Evolutionary conservation across 192 early-diverging fungal species (phyloP), one percentile per base, ranked within the genome.

Genomic region (Coemansia sp.): DNA sequence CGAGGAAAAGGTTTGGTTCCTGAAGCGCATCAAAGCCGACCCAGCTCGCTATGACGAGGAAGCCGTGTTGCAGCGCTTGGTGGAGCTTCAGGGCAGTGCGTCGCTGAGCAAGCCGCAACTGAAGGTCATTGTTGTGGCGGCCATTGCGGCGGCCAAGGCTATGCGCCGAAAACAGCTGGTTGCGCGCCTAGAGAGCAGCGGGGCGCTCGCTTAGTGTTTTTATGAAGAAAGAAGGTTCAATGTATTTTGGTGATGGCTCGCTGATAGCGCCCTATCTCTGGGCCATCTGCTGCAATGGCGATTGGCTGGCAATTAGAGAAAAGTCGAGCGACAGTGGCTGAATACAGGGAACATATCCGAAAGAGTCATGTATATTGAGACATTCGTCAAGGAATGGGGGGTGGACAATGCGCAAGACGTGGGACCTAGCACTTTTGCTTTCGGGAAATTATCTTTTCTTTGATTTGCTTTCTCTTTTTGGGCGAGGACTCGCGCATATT

Each of bases 101-200:
- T 20, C 59, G 37, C 34, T 78, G 65, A 50, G 66, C 37, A 66
- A 60, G 50, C 62, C 75, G n/a, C 80, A 83, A 48, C 72, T 77
- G 41, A 77, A 77, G 34, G 41, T 78, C 39, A 78, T 83, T 31
- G 67, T 78, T 33, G 63, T 50, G 7, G 66, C 72, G 0, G 80
- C 80, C 0, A 62, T 59, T 10, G 48, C 56, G 0, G 69, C 76
- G 0, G 80, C 80, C 50, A 83, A 78, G 55, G 70, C 80, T 10
- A 77, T 83, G 80, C 75, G 72, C 28, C 68, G 72, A 21, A 83
- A 83, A 60, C 75, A 77, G 68, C 66, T 77, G 3, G 69, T 83
- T 14, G 58, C 61, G 42, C 69, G 69, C 10, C 65, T 77, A 10
- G 72, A 74, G 31, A 53, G 34, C 21, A 39, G 42, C 9, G 37